A percentile compares a stretch with the other conserved stretches of the same genome.
These are phyloP conservation scores for Scytalidium lignicola DNA, from an alignment of 2,329 filamentous ascomycete genomes.

Conservation along the genomic window DNA sequence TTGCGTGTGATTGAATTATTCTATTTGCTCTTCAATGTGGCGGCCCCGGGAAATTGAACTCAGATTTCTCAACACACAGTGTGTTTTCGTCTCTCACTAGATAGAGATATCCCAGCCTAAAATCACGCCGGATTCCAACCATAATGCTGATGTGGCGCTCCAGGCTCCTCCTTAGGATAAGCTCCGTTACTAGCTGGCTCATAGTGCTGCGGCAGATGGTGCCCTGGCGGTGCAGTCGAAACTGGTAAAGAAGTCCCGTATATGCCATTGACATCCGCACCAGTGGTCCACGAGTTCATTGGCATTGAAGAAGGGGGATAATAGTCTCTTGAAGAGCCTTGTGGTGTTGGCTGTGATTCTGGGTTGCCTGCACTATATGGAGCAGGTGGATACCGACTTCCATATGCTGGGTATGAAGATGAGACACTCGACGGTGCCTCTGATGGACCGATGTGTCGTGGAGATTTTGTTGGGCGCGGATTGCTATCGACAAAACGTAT, in stretches of 20 bases:
- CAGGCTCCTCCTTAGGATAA: constrained; percentile 18
- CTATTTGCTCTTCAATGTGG: too few relatives aligned
- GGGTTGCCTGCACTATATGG: constrained; percentile 9
- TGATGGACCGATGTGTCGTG: constrained; percentile 23
- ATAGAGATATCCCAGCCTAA: neutral
- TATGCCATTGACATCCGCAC: neutral
- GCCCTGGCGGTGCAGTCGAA: constrained; percentile 16
- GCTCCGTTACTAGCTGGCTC: constrained; percentile 15
- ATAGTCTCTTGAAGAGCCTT: neutral
- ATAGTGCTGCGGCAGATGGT: constrained; percentile 14
- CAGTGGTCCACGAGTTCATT: constrained; percentile 3
- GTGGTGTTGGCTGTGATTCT: constrained; percentile 1
- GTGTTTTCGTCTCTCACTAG: neutral
- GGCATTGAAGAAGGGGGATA: constrained; percentile 1
- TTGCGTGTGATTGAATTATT: too few relatives aligned
- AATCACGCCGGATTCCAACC: constrained; percentile 21
- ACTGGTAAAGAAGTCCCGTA: constrained; percentile 10
- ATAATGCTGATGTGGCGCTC: constrained; percentile 17
- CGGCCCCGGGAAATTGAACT: too few relatives aligned
- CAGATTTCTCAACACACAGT: too few relatives aligned
- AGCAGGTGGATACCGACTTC: constrained; percentile 15
- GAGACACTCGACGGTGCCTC: constrained; percentile 15
- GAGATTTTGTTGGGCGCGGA: constrained; percentile 26
- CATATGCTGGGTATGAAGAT: constrained; percentile 15
- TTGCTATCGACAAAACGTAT: constrained; percentile 25